Base-by-base conservation (phyloP, 805 yeast genomes). In the Candida germanica region DNA sequence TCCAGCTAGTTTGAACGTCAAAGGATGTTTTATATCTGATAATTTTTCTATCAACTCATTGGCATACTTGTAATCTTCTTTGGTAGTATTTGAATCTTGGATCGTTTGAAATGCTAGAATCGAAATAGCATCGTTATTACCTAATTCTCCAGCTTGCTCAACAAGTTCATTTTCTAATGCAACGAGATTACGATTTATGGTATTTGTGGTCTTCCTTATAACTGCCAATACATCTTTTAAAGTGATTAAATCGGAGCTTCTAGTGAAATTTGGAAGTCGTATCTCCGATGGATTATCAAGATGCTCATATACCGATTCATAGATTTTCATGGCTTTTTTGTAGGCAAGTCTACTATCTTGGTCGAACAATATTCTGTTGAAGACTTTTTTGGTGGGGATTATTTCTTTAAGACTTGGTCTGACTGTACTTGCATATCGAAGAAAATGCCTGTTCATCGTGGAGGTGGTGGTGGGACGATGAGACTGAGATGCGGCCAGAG, bases 141-240 rank as follows among this genome's bases (percentile, higher is more conserved):
- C 96, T 50, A 77, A 50, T 49, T 85, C 94, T 0, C 95, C 95
- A 10, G 95, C 87, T 34, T 72, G 73, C 41, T 87, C 94, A n/a
- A 88, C 72, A 14, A 89, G 56, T 44, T 77, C 80, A 44, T 79
- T 76, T 52, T 88, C 96, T 23, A 87, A 61, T 10, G 64, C 74
- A 4, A 83, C 62, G 14, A 83, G 59, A 42, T 78, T 63, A 34
- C 53, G 71, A 47, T 83, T 80, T 2, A 75, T 66, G 0, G 81
- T 66, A 40, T 80, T 80, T 1, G 89, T 77, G 22, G 74, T 69
- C 5, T 61, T 64, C 28, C 96, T 58, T 34, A 83, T 66, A 35
- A 75, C 77, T 31, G 77, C 79, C 18, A 88, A 59, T 0, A 84
- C 79, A 19, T 73, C 69, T 53, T 85, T 86, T 64, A 86, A 77